phyloP scores from a whole-genome alignment of 164 flowering plant species.

The Magnolia kwangsiensis region DNA sequence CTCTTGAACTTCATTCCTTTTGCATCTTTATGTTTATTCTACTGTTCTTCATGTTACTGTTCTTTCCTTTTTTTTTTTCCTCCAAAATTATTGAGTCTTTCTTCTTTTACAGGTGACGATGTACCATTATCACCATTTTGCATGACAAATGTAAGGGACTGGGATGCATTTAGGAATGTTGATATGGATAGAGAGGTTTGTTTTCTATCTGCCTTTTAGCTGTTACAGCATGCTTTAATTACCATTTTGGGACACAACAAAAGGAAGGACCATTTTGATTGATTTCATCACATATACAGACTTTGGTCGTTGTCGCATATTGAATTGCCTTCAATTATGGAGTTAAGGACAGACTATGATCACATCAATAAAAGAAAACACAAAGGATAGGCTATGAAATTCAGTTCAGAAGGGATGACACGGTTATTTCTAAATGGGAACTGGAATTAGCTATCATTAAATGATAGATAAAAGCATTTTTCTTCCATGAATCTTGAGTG shows the following conservation, averaged over 20 bases:
- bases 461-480: background rate
- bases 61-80: background rate
- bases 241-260: background rate
- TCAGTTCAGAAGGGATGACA: background rate
- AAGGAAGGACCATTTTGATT: too few species aligned
- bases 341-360: background rate
- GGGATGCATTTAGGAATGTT: constrained; percentile 80
- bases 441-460: background rate
- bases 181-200: constrained; percentile 97
- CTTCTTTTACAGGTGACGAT: constrained; percentile 61
- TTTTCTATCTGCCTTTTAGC: constrained; percentile 3
- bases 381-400: background rate
- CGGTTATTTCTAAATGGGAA: background rate
- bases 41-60: background rate
- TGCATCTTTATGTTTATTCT: constrained; percentile 3
- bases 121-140: constrained; percentile 74
- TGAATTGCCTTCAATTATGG: background rate
- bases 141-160: constrained; percentile 71
- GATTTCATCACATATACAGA: background rate
- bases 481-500: background rate
- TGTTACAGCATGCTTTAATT: background rate
- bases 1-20: background rate
- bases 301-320: background rate
- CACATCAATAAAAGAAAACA: background rate
- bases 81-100: background rate